Evolutionary conservation across 371 early-diverging fungal genomes (phyloP).

Genomic region (Mortierella sp.): DNA sequence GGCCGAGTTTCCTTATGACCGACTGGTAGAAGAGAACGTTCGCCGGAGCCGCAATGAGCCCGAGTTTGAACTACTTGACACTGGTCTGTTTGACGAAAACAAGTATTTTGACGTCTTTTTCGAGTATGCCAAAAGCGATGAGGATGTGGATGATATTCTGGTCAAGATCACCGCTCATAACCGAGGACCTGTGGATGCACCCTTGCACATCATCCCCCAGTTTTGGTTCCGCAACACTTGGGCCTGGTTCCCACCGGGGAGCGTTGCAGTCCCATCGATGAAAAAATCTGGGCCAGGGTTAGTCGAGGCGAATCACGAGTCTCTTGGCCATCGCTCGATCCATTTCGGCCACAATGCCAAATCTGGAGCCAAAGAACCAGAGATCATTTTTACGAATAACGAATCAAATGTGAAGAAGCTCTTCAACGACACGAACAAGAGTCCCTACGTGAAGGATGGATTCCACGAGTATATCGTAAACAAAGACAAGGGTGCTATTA

Average conservation of each 20-base stretch:
- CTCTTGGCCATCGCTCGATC: conserved; percentile 26
- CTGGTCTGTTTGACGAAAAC: conserved; percentile 41
- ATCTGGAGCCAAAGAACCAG: conserved; percentile 10
- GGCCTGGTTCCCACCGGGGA: conserved; percentile 42
- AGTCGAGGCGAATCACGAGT: conserved; percentile 32
- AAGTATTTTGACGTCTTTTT: conserved; percentile 52
- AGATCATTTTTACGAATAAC: conserved; percentile 57
- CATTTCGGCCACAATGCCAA: conserved; percentile 26
- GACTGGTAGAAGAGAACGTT: conserved; percentile 24
- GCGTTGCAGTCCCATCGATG: conserved; percentile 25
- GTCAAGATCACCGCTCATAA: conserved; percentile 51
- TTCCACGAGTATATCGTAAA: conserved; percentile 55
- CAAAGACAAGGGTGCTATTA: conserved; percentile 37
- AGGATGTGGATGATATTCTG: conserved; percentile 42
- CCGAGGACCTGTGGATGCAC: conserved; percentile 36
- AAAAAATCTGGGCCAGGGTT: conserved; percentile 19
- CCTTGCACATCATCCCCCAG: conserved; percentile 39
- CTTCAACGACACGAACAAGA: conserved; percentile 50
- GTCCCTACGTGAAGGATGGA: conserved; percentile 52
- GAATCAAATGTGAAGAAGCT: conserved; percentile 53
- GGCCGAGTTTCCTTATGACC: conserved; percentile 40
- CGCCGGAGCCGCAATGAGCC: conserved; percentile 20
- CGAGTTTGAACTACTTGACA: conserved; percentile 47
- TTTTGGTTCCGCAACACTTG: conserved; percentile 50
- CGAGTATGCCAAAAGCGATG: conserved; percentile 43